Evolutionary conservation across 352 stramenopile species (phyloP).

Genomic region (Pythium pectinolyticum): DNA sequence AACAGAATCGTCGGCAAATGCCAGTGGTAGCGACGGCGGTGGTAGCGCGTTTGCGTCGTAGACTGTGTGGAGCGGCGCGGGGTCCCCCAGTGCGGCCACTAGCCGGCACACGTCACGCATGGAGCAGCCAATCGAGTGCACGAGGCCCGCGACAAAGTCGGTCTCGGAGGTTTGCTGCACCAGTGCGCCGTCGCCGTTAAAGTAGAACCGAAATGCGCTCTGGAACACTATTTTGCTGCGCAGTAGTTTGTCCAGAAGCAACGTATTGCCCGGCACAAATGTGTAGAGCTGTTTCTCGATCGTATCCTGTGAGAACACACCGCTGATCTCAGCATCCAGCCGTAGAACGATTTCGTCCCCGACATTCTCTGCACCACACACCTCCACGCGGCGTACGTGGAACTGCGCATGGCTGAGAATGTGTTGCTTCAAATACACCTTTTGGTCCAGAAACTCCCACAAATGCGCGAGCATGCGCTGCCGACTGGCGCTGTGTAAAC

Average conservation of each 20-base stretch:
- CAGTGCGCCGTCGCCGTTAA: conserved; percentile 2
- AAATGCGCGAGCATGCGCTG: conserved; percentile 3
- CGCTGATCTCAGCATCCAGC: background rate
- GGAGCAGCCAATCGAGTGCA: background rate
- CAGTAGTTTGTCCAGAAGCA: conserved; percentile 11
- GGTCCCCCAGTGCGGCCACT: background rate
- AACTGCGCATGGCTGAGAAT: background rate
- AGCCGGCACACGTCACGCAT: background rate
- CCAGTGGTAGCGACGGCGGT: background rate
- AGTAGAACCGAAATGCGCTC: conserved; percentile 12
- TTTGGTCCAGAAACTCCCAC: conserved; percentile 4
- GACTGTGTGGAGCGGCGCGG: background rate
- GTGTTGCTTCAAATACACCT: background rate
- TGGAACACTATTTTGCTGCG: background rate
- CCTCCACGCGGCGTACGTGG: background rate
- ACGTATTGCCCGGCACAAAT: conserved; percentile 4
- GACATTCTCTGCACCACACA: background rate
- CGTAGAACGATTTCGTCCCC: background rate
- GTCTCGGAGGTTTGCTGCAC: conserved; percentile 8
- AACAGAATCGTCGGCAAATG: too few species aligned
- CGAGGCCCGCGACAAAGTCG: conserved; percentile 1
- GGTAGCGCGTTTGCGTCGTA: background rate
- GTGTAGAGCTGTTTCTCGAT: conserved; percentile 9
- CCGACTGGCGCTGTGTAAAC: background rate
- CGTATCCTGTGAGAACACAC: background rate